A percentile compares a stretch with the other conserved stretches of the same genome.
These are phyloP conservation scores for Fusarium oxysporum DNA, from an alignment of 2,329 filamentous ascomycete genomes.

Conservation along the genomic window DNA sequence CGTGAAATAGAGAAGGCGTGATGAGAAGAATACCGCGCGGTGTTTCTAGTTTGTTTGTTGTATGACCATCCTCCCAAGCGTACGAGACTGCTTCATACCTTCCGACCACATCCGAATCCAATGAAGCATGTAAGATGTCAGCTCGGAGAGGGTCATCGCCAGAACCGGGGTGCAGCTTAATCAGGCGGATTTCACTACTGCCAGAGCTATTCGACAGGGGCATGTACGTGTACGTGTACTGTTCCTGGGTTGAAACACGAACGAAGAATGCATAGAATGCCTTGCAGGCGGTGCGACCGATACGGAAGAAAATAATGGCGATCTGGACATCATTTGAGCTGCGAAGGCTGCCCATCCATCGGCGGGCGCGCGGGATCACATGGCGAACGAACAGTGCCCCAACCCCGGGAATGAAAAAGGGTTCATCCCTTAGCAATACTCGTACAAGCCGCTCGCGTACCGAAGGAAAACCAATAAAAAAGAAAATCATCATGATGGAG, in stretches of 20 bases:
- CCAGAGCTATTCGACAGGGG: neutral
- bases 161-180: neutral
- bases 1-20: neutral
- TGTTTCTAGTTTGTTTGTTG: neutral
- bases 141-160: neutral
- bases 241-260: neutral
- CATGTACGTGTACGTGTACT: neutral
- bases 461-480: neutral
- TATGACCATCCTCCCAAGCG: neutral
- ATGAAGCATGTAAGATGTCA: neutral
- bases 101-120: accelerated
- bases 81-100: neutral
- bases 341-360: neutral
- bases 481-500: neutral
- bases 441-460: neutral
- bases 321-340: neutral
- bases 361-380: neutral
- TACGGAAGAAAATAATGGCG: accelerated
- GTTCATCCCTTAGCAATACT: neutral
- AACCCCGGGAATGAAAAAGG: neutral
- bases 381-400: accelerated
- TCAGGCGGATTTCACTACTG: neutral
- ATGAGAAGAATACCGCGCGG: neutral
- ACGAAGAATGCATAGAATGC: accelerated
- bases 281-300: neutral